These are phyloP conservation scores for Cyanidioschyzon merolae DNA, from an alignment of 23 red algal genomes.

Conservation along the genomic window DNA sequence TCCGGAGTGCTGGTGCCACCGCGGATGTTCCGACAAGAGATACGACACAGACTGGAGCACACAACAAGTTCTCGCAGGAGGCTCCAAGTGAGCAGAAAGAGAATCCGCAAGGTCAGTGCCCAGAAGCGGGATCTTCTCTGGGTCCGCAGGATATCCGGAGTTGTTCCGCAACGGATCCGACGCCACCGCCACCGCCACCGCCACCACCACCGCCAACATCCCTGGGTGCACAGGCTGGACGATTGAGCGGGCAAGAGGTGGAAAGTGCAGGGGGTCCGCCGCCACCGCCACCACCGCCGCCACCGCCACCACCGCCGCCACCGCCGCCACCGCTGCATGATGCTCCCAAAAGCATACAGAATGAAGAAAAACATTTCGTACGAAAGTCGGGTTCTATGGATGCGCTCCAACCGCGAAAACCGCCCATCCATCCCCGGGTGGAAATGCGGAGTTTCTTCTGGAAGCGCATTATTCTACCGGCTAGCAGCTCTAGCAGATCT, in stretches of 20 bases:
- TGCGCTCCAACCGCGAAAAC: background rate
- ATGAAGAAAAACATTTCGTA: background rate
- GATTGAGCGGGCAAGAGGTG: background rate
- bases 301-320: constrained; percentile 18
- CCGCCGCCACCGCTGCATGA: background rate
- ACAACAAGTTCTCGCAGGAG: too few species aligned
- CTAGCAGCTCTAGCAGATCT: background rate
- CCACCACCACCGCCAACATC: background rate
- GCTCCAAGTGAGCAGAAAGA: too few species aligned
- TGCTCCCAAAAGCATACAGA: background rate
- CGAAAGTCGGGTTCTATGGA: background rate
- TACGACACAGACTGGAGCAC: too few species aligned
- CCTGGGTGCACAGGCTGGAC: background rate
- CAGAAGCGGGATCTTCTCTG: too few species aligned
- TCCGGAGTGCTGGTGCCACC: too few species aligned
- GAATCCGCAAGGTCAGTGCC: too few species aligned
- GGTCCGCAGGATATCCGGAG: too few species aligned
- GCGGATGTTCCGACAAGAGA: too few species aligned
- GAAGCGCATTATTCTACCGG: constrained; percentile 23
- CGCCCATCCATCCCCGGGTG: constrained; percentile 10
- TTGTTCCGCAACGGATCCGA: too few species aligned
- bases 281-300: constrained; percentile 18
- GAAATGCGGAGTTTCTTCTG: constrained; percentile 21
- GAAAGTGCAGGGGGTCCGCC: background rate
- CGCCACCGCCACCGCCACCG: constrained; percentile 18